A percentile compares a stretch with the other conserved stretches of the same genome.
Evolutionary conservation across 179 eudicot species (phyloP).

Genomic region (Nepenthes alata): DNA sequence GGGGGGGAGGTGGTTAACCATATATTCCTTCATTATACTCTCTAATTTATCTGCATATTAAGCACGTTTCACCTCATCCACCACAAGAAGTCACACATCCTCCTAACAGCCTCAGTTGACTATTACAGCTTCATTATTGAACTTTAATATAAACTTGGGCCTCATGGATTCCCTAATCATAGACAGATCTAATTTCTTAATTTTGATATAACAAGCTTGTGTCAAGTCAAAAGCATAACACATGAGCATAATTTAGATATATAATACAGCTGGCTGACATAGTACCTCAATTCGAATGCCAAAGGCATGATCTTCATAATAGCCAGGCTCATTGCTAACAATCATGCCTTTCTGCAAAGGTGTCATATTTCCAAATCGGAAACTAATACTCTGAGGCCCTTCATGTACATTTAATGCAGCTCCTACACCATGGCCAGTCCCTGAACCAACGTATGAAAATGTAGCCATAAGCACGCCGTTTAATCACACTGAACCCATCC

Average conservation of each 20-base stretch:
- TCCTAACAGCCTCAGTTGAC: not conserved
- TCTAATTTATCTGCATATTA: no score
- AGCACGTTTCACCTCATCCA: no score
- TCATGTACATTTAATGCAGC: conserved; percentile 97
- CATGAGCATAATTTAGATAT: no score
- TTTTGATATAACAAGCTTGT: no score
- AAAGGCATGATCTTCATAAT: conserved; percentile 89
- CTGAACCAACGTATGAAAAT: conserved; percentile 23
- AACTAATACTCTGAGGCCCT: conserved; percentile 97
- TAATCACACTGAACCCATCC: not conserved
- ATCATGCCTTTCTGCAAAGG: conserved; percentile 90
- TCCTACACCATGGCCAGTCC: conserved; percentile 99
- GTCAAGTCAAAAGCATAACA: not conserved
- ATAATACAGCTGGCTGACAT: not conserved
- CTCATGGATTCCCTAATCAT: no score
- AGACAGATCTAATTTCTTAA: no score
- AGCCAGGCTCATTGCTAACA: conserved; percentile 98
- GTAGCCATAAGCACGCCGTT: not conserved
- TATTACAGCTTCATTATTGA: no score
- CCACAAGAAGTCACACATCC: not conserved
- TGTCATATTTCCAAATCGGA: conserved; percentile 74
- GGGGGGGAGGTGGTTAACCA: no score
- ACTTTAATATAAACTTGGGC: no score
- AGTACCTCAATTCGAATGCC: conserved; percentile 91
- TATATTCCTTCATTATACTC: no score